These are phyloP conservation scores for Friedmanniomyces simplex DNA, from an alignment of 495 filamentous ascomycete genomes.

Conservation along the genomic window DNA sequence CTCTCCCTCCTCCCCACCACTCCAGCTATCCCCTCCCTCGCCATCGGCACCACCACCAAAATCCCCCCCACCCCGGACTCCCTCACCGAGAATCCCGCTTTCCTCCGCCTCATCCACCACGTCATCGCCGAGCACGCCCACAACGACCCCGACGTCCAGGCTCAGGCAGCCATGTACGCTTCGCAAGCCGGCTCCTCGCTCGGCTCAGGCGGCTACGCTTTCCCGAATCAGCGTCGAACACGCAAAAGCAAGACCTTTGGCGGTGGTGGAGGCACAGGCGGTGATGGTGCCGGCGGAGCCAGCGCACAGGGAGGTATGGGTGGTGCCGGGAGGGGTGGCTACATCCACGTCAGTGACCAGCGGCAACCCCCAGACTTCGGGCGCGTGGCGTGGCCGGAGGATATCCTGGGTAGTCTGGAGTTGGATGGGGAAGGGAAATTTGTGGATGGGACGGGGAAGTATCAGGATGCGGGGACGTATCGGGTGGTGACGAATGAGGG, in stretches of 20 bases:
- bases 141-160: conserved; percentile 59
- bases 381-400: conserved; percentile 75
- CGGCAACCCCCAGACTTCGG: conserved; percentile 87
- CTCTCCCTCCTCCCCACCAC: conserved; percentile 66
- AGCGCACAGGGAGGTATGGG: conserved; percentile 76
- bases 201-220: conserved; percentile 54
- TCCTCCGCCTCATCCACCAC: conserved; percentile 62
- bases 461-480: conserved; percentile 57
- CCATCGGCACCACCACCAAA: conserved; percentile 63
- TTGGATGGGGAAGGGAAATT: conserved; percentile 71
- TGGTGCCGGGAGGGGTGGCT: conserved; percentile 73
- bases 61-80: conserved; percentile 69
- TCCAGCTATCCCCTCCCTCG: conserved; percentile 56
- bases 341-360: conserved; percentile 76
- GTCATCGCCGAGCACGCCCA: conserved; percentile 60
- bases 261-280: conserved; percentile 35
- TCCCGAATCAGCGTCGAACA: conserved; percentile 37
- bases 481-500: conserved; percentile 58
- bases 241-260: conserved; percentile 25
- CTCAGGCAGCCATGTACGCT: conserved; percentile 70
- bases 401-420: conserved; percentile 89
- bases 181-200: conserved; percentile 65
- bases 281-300: conserved; percentile 59
- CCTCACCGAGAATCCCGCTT: conserved; percentile 66
- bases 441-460: conserved; percentile 47